phyloP scores from a whole-genome alignment of 768 basidiomycete species.

The Psilocybe cyanescens region DNA sequence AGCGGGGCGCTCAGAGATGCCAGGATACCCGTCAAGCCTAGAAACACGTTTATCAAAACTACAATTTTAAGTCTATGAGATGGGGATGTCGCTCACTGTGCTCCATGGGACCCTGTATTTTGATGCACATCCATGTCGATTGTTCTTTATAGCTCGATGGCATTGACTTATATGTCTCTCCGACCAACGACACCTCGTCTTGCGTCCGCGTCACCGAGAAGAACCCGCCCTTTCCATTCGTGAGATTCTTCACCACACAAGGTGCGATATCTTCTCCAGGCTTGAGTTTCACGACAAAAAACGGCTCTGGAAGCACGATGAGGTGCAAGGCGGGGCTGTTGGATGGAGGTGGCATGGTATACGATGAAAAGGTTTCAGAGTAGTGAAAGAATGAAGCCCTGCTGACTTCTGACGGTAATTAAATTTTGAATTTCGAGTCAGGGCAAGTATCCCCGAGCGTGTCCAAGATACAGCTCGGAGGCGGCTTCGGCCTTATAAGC shows the following conservation, averaged over 20 bases:
- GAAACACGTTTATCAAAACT: not conserved
- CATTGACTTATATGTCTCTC: conserved; percentile 41
- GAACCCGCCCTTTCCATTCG: conserved; percentile 33
- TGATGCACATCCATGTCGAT: conserved; percentile 60
- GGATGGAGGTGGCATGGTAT: conserved; percentile 46
- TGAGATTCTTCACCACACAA: conserved; percentile 34
- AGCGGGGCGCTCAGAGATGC: conserved; percentile 57
- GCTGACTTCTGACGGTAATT: too few species aligned
- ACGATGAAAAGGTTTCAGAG: not conserved
- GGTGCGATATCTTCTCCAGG: conserved; percentile 38
- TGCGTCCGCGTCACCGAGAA: conserved; percentile 61
- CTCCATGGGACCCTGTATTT: conserved; percentile 69
- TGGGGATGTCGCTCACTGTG: conserved; percentile 45
- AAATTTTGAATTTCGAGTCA: not conserved
- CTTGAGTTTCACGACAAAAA: conserved; percentile 50
- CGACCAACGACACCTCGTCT: conserved; percentile 68
- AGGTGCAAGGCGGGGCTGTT: conserved; percentile 51
- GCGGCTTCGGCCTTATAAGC: not conserved
- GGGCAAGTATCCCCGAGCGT: not conserved
- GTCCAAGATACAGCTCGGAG: not conserved
- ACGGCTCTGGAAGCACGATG: conserved; percentile 44
- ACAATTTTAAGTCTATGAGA: not conserved
- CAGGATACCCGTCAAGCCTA: conserved; percentile 62
- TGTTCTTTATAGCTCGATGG: conserved; percentile 38
- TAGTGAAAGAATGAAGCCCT: not conserved